Evolutionary conservation across 148 eudicot species (phyloP).

Genomic region (Rhododendron griersonianum): DNA sequence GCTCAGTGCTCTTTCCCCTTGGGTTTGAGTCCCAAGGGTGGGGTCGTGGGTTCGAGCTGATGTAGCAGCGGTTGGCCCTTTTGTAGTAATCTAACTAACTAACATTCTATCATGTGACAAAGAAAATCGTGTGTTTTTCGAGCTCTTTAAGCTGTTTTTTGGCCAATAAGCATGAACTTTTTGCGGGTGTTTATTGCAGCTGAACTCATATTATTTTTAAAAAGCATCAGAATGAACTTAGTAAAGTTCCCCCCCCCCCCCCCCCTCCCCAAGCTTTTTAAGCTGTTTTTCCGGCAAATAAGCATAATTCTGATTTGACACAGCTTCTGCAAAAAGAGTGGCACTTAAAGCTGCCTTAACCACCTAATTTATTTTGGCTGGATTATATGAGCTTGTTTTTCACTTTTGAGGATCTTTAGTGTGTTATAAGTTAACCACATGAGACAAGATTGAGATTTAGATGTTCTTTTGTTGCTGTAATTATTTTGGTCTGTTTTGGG

Average conservation of each 20-base stretch:
- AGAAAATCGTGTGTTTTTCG: background rate
- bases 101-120: background rate
- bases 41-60: background rate
- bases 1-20: background rate
- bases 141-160: background rate
- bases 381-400: background rate
- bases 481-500: background rate
- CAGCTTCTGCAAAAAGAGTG: background rate
- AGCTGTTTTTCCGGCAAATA: background rate
- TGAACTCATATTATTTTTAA: too few species aligned
- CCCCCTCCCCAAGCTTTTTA: background rate
- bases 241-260: too few species aligned
- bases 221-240: background rate
- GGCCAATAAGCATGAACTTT: background rate
- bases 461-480: background rate
- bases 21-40: background rate
- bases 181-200: too few species aligned
- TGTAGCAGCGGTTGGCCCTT: background rate
- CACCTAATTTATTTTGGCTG: background rate
- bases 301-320: background rate
- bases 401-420: background rate
- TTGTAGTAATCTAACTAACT: background rate
- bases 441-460: background rate
- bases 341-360: background rate
- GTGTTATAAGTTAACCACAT: background rate